A percentile compares a stretch with the other conserved stretches of the same genome.
Conservation (phyloP, 805 yeast genomes). For the Lipomyces yamanashiensis region DNA sequence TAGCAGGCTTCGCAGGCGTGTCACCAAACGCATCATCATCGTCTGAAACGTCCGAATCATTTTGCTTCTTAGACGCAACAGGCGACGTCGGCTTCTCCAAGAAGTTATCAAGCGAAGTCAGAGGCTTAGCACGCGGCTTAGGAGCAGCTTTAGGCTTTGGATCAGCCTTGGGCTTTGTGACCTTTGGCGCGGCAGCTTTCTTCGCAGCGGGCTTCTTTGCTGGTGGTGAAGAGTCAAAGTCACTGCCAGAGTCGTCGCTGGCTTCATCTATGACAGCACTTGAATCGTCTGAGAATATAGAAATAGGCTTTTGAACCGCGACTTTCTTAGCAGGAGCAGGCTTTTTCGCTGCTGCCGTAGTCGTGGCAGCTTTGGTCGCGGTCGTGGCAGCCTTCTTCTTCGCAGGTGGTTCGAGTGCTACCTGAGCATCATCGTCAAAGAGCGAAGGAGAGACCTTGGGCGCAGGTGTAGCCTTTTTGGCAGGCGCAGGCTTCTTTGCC, state of each 20-base stretch:
- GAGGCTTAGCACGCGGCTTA: conserved; percentile 20
- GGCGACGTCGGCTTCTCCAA: conserved; percentile 14
- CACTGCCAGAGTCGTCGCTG: conserved; percentile 2
- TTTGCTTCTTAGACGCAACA: conserved; percentile 13
- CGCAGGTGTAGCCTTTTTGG: conserved; percentile 3
- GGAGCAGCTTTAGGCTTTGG: conserved; percentile 18
- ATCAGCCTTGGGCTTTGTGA: conserved; percentile 17
- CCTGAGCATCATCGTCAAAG: conserved; percentile 9
- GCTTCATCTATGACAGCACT: not conserved
- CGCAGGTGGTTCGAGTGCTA: not conserved
- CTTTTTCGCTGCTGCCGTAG: not conserved
- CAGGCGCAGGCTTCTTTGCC: conserved; percentile 15
- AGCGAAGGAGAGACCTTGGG: not conserved
- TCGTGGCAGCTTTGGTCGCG: not conserved
- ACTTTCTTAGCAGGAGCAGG: conserved; percentile 6
- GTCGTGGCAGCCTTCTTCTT: not conserved
- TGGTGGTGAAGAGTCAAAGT: conserved; percentile 15
- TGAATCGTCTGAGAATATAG: conserved; percentile 2
- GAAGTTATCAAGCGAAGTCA: conserved; percentile 13
- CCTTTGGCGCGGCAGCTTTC: conserved; percentile 24
- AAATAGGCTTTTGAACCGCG: conserved; percentile 1
- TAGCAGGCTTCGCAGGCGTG: conserved; percentile 17
- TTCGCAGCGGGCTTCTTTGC: conserved; percentile 23
- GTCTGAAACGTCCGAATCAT: not conserved
- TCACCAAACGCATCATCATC: conserved; percentile 18